Base-by-base conservation (phyloP, 23 red algal species). In the Gracilaria domingensis region DNA sequence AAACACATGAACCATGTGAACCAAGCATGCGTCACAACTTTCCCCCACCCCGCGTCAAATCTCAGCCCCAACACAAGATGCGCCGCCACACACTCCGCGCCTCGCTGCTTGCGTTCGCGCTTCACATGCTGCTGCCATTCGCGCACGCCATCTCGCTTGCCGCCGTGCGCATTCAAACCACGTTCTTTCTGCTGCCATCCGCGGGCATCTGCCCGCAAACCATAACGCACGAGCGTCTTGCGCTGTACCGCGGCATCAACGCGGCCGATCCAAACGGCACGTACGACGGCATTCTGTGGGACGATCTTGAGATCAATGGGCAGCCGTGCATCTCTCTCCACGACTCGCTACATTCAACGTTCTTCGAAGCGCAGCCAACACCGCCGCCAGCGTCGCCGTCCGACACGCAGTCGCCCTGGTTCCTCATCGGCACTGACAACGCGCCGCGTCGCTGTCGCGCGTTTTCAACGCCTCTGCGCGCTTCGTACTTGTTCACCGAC, bases 221-320 rank as follows among this genome's bases (percentile, higher is more conserved):
- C 65, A 70, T 70, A 9, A 33, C 28, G 65, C 65, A 70, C 65
- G 12, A 5, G 24, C 23, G 65, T 4, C 3, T 70, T 1, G 65
- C 65, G 65, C 25, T 38, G 65, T 70, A 70, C 65, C 28, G 35
- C 30, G 65, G 65, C 28, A 70, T 70, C 65, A 70, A 70, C 65
- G 4, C 5, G 3, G 35, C 28, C 65, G 65, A 70, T 26, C 30
- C 65, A 4, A 38, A 70, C 65, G 65, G 65, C 65, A 70, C 65
- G 65, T 70, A 70, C 28, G 65, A 70, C 35, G 65, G 30, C 13
- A 3, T 70, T 3, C 30, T 70, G 28, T 70, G 65, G 65, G 4
- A 26, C 65, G 3, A 70, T 26, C 25, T 70, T 9, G 4, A 4
- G 13, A 26, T 70, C 3, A 34, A 70, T 17, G 65, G 28, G 24